Percentiles rank a stretch among this genome's conserved stretches.
These are phyloP conservation scores for Kodamaea arcana DNA, from an alignment of 1,139 yeast genomes.

Conservation along the genomic window DNA sequence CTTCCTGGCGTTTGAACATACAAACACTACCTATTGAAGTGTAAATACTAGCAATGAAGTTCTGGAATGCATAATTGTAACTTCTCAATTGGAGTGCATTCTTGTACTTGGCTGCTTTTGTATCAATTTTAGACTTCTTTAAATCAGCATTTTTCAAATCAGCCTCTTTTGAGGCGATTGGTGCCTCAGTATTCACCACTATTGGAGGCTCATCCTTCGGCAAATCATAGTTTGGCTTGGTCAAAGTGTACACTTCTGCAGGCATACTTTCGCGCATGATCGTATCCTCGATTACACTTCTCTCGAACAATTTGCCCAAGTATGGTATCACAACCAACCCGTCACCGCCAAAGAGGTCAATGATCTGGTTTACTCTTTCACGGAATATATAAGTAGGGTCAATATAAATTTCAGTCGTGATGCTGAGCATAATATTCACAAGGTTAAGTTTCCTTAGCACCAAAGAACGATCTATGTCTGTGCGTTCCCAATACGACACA, in stretches of 20 bases:
- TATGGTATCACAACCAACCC: constrained; percentile 21
- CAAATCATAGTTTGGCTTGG: constrained; percentile 28
- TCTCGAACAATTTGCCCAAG: constrained; percentile 43
- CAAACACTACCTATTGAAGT: constrained; percentile 38
- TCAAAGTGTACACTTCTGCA: constrained; percentile 40
- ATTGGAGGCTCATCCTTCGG: constrained; percentile 33
- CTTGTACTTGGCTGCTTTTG: constrained; percentile 53
- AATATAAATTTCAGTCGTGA: constrained; percentile 52
- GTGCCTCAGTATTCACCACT: constrained; percentile 33
- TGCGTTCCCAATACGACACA: constrained; percentile 23
- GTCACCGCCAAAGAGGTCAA: constrained; percentile 40
- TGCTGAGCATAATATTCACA: constrained; percentile 38
- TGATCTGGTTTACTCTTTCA: constrained; percentile 44
- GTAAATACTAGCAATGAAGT: constrained; percentile 41
- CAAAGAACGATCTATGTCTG: constrained; percentile 24
- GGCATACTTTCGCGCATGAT: constrained; percentile 47
- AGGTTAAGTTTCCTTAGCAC: constrained; percentile 32
- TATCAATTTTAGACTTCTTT: constrained; percentile 20
- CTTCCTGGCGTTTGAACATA: constrained; percentile 45
- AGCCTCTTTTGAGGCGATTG: no score
- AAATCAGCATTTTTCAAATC: constrained; percentile 24
- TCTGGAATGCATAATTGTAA: constrained; percentile 47
- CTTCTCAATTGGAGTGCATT: constrained; percentile 56
- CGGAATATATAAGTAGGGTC: constrained; percentile 48
- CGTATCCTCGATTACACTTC: constrained; percentile 56